Conservation (phyloP, 495 filamentous ascomycete genomes). For the Penicillium steckii region DNA sequence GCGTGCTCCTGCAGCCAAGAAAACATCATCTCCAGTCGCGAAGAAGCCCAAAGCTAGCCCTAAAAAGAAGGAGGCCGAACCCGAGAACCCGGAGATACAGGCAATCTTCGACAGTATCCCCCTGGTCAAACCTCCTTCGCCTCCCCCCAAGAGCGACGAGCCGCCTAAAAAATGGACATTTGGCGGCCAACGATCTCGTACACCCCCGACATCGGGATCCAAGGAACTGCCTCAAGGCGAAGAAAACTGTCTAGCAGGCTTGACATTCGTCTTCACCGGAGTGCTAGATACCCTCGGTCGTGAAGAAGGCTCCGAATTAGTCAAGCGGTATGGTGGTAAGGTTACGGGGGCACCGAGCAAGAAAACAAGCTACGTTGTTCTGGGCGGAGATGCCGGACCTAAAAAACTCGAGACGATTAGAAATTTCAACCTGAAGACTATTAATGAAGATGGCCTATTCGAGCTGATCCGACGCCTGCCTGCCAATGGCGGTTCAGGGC, state of each 20-base stretch:
- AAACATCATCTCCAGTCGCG: slow-evolving; percentile 40
- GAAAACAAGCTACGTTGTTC: slow-evolving; percentile 91
- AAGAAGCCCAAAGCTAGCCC: slow-evolving; percentile 60
- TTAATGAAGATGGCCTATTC: slow-evolving; percentile 90
- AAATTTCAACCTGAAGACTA: slow-evolving; percentile 76
- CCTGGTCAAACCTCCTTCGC: slow-evolving; percentile 74
- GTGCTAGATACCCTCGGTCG: slow-evolving; percentile 74
- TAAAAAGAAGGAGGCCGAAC: slow-evolving; percentile 59
- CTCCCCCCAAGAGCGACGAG: slow-evolving; percentile 61
- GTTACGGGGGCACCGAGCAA: slow-evolving; percentile 79
- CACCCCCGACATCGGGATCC: slow-evolving; percentile 60
- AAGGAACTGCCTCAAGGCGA: slow-evolving; percentile 78
- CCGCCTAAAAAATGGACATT: slow-evolving; percentile 68
- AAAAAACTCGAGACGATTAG: slow-evolving; percentile 89
- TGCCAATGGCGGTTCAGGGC: slow-evolving; percentile 79
- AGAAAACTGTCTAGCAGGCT: slow-evolving; percentile 88
- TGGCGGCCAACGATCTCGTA: slow-evolving; percentile 51
- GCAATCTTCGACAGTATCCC: slow-evolving; percentile 88
- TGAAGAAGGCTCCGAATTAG: slow-evolving; percentile 81
- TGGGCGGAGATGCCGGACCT: slow-evolving; percentile 88
- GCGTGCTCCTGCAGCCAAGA: slow-evolving; percentile 7
- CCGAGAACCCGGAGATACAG: slow-evolving; percentile 66
- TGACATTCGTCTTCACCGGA: slow-evolving; percentile 97
- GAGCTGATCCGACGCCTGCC: slow-evolving; percentile 82
- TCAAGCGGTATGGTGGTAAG: slow-evolving; percentile 93